A percentile compares a stretch with the other conserved stretches of the same genome.
Evolutionary conservation across 2,329 filamentous ascomycete genomes (phyloP).

Genomic region (Penicillium frequentans): DNA sequence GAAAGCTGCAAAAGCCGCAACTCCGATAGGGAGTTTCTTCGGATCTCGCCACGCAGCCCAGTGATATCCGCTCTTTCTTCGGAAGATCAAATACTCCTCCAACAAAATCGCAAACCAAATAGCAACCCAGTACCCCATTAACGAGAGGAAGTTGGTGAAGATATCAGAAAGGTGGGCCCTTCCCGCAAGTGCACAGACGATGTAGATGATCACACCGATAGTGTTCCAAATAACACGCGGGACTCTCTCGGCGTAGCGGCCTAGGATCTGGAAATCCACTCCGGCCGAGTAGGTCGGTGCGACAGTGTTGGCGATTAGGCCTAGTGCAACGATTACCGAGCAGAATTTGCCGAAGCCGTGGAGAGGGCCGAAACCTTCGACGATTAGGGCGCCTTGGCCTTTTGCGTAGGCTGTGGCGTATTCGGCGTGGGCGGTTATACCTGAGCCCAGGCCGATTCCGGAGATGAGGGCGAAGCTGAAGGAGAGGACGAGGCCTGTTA

Average conservation of each 20-base stretch:
- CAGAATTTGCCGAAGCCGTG: constrained; percentile 67
- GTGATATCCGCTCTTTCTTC: constrained; percentile 53
- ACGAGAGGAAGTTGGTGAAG: constrained; percentile 67
- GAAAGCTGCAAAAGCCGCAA: constrained; percentile 63
- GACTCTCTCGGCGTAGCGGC: constrained; percentile 56
- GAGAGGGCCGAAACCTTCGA: constrained; percentile 60
- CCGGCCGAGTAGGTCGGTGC: constrained; percentile 65
- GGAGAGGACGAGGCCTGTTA: constrained; percentile 57
- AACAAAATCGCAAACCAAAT: constrained; percentile 64
- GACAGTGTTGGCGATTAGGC: constrained; percentile 66
- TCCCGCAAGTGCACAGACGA: constrained; percentile 64
- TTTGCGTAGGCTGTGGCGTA: constrained; percentile 59
- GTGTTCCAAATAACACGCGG: constrained; percentile 67
- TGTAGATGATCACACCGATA: constrained; percentile 61
- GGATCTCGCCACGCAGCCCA: constrained; percentile 63
- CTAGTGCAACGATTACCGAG: constrained; percentile 63
- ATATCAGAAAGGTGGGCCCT: constrained; percentile 61
- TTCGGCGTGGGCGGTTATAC: constrained; percentile 51
- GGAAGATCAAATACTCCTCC: constrained; percentile 63
- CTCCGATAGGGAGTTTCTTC: constrained; percentile 60
- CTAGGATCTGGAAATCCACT: constrained; percentile 68
- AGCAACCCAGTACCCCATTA: constrained; percentile 71
- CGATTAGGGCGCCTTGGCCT: constrained; percentile 65
- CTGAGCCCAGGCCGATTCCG: constrained; percentile 63
- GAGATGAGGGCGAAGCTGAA: constrained; percentile 63